These are phyloP conservation scores for Stentor roeselii DNA, from an alignment of 73 alveolate species.

Conservation along the genomic window DNA sequence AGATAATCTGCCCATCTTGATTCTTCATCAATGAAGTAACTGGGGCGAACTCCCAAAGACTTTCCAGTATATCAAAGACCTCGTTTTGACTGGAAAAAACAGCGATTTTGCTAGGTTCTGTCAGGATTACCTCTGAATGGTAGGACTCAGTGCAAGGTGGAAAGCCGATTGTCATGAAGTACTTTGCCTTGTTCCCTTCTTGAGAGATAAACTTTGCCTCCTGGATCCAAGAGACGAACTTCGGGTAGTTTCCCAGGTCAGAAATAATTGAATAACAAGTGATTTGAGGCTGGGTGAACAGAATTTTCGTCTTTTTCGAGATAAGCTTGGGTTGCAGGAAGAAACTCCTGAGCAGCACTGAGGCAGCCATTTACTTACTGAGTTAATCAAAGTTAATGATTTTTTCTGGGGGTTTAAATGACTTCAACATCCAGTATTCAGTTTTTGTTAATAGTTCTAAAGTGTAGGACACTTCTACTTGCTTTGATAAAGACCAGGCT, in stretches of 20 bases:
- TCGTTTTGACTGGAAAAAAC: not conserved
- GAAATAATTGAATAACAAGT: not conserved
- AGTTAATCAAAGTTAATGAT: too few species aligned
- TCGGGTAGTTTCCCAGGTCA: conserved; percentile 8
- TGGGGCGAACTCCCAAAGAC: conserved; percentile 8
- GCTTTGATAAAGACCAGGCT: not conserved
- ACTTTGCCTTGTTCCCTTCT: not conserved
- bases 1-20: not conserved
- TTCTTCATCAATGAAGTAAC: not conserved
- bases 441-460: not conserved
- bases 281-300: not conserved
- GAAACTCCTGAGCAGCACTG: not conserved
- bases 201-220: not conserved
- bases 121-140: not conserved
- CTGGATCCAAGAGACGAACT: conserved; percentile 1
- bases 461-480: not conserved
- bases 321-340: conserved; percentile 8
- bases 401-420: not conserved
- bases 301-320: not conserved
- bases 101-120: not conserved
- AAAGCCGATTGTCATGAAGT: conserved; percentile 21
- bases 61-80: conserved; percentile 14
- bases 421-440: not conserved
- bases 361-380: too few species aligned
- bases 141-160: conserved; percentile 11